Base-by-base conservation (phyloP, 352 stramenopile genomes). In the Pythium biforme region DNA sequence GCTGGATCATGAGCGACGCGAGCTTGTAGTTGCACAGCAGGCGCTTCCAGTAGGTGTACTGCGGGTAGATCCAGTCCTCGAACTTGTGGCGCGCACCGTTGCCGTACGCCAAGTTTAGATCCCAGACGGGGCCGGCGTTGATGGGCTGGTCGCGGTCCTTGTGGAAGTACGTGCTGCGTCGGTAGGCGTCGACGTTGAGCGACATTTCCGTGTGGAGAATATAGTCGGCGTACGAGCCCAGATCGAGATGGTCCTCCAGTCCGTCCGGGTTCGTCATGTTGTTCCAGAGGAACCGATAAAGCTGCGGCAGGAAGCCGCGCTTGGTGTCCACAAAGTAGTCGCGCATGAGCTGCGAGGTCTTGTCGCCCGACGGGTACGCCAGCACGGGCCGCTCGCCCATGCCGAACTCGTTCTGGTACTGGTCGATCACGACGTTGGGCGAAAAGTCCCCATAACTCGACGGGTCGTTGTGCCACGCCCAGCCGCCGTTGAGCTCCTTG, bases 191-290 rank as follows among this genome's bases (percentile, higher is more conserved):
- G 17, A 89, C 78, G 59, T 92, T 92, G 47, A 90, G 72, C 19
- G 81, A 90, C 79, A 89, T 86, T 70, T 92, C 83, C 1, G 83
- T 92, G 75, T 92, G 83, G 57, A 92, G 62, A 43, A 92, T 66
- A 51, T 92, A 90, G 59, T 92, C 83, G 45, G 76, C 83, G 48
- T 79, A 90, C 25, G 79, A 90, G 0, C 83, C 83, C 0, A 92
- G 61, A 53, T 92, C 83, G 55, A 89, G 53, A 60, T 92, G 81
- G 39, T 74, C 54, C 39, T 85, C 72, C 0, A 93, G 68, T 10
- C 68, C 76, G 1, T 81, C 64, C 1, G 79, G 79, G 10, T 76
- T 75, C 2, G 78, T 89, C 80, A 93, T 89, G 72, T 90, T 88
- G 63, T 93, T 74, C 77, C 79, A 93, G 23, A 93, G 65, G 51